Evolutionary conservation across 2,329 filamentous ascomycete species (phyloP).

Genomic region (Botrytis fragariae): DNA sequence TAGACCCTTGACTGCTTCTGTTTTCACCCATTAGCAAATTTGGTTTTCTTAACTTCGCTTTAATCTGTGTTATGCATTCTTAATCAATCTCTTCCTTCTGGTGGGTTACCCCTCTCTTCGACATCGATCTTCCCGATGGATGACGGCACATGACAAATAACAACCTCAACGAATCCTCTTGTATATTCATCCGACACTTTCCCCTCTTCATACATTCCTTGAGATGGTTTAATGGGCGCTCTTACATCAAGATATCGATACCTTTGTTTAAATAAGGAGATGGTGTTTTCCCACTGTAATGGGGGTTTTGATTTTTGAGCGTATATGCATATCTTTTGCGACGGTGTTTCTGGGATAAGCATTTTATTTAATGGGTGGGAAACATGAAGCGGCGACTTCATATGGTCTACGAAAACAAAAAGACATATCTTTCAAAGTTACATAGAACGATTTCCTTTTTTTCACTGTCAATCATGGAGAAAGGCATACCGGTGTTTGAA

Average conservation of each 20-base stretch:
- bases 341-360: slow-evolving; percentile 37
- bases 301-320: slow-evolving; percentile 36
- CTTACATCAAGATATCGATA: slow-evolving; percentile 39
- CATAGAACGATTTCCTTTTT: slow-evolving; percentile 40
- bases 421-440: slow-evolving; percentile 35
- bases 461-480: slow-evolving; percentile 27
- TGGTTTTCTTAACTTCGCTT: slow-evolving; percentile 32
- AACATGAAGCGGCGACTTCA: slow-evolving; percentile 40
- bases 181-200: slow-evolving; percentile 36
- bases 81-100: slow-evolving; percentile 33
- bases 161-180: slow-evolving; percentile 39
- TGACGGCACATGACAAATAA: slow-evolving; percentile 30
- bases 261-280: slow-evolving; percentile 36
- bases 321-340: slow-evolving; percentile 38
- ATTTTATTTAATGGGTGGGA: slow-evolving; percentile 36
- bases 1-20: slow-evolving; percentile 30
- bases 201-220: slow-evolving; percentile 34
- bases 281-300: slow-evolving; percentile 34
- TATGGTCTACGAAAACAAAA: slow-evolving; percentile 34
- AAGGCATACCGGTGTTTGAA: slow-evolving; percentile 34
- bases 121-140: slow-evolving; percentile 34
- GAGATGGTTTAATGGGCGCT: slow-evolving; percentile 34
- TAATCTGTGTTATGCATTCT: slow-evolving; percentile 35
- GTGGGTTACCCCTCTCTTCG: slow-evolving; percentile 34
- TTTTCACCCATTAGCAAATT: slow-evolving; percentile 27